Evolutionary conservation across 768 basidiomycete genomes (phyloP), one percentile per base, ranked within the genome.

Genomic region (Boletus tomentosulus): DNA sequence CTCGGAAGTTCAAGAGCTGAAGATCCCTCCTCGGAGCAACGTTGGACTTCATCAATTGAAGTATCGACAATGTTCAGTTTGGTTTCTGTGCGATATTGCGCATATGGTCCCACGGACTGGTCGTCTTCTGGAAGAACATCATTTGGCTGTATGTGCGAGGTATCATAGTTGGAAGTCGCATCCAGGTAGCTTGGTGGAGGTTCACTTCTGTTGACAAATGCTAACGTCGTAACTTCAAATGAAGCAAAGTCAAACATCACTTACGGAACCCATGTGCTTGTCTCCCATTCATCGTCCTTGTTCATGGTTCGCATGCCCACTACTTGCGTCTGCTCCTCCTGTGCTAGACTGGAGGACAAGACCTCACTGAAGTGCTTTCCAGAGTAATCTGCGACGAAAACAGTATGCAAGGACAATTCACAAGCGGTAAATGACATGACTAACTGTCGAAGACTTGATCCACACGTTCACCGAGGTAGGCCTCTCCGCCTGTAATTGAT

Each of bases 161-260:
- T 15, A 34, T 43, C 15, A 27, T 31, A 31, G 30, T 31, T 31
- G 6, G 50, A 42, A 30, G 45, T 9, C 10, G 35, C 39, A 7
- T 56, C 61, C 19, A 62, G n/a, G 11, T 59, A 59, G 19, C 53
- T 62, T 19, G 61, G 60, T 13, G 60, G 61, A 41, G 57, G 53
- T 15, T 50, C 57, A 5, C 52, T 25, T 7, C 13, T 34, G 13
- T 46, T 51, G 4, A 59, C 33, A 13, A 13, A 3, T 3, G 5
- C 8, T 16, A 45, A 25, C 6, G 3, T 49, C 15, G n/a, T 2
- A 19, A 44, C 41, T 47, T 42, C 41, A 6, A 27, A 4, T 7
- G 7, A 33, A 27, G 5, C 6, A 12, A n/a, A 25, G 16, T 45
- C 3, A 35, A 34, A 22, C 22, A 42, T 27, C 8, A 43, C 61